phyloP scores from a whole-genome alignment of 2,329 filamentous ascomycete species.

The Epichloe sp. region DNA sequence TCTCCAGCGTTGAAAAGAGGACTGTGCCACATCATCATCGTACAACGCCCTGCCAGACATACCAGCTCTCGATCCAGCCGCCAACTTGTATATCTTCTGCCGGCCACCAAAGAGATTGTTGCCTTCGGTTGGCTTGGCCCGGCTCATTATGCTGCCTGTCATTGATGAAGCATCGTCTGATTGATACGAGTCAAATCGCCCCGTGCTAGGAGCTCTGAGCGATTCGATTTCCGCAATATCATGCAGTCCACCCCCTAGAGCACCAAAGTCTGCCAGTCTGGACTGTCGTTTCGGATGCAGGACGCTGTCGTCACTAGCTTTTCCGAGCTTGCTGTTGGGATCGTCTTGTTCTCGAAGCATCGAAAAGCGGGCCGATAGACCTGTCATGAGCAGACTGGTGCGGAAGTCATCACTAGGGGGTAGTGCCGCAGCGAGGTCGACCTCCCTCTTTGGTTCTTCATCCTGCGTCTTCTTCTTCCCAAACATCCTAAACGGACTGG shows the following conservation, averaged over 20 bases:
- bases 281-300: constrained; percentile 72
- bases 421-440: constrained; percentile 62
- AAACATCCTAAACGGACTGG: constrained; percentile 41
- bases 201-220: constrained; percentile 47
- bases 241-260: constrained; percentile 40
- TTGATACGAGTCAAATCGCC: constrained; percentile 51
- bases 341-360: constrained; percentile 95
- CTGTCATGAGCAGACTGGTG: constrained; percentile 91
- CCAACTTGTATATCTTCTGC: constrained; percentile 88
- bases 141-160: constrained; percentile 64
- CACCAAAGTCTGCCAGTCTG: constrained; percentile 57
- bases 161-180: constrained; percentile 59
- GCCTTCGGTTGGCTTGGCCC: constrained; percentile 71
- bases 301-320: constrained; percentile 91
- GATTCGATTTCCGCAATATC: constrained; percentile 92
- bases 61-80: constrained; percentile 37
- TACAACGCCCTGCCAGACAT: constrained; percentile 64
- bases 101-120: constrained; percentile 90
- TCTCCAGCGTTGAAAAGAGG: constrained; percentile 69
- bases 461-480: constrained; percentile 41
- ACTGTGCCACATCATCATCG: constrained; percentile 73
- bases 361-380: constrained; percentile 86
- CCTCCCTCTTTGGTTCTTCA: constrained; percentile 46
- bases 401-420: constrained; percentile 86
- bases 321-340: constrained; percentile 75